These are phyloP conservation scores for Russula griseocarnosa DNA, from an alignment of 768 basidiomycete genomes.

Conservation along the genomic window DNA sequence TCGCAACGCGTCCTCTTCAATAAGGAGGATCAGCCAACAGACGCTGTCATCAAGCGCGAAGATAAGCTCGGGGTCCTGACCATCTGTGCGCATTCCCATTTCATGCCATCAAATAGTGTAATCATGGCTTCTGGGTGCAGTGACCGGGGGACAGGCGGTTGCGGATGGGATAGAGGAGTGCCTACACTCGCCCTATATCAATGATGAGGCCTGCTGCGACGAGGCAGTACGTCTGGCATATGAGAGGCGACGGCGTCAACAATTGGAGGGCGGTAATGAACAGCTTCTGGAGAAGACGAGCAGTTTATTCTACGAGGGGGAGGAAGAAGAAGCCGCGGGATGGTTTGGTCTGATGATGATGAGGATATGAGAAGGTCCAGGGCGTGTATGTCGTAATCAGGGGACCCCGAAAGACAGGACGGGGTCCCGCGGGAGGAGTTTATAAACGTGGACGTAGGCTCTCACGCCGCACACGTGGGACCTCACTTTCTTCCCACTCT, in stretches of 20 bases:
- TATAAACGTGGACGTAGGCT: conserved; percentile 33
- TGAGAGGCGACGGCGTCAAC: conserved; percentile 17
- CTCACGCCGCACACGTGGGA: conserved; percentile 34
- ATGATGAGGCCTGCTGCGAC: conserved; percentile 27
- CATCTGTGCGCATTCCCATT: conserved; percentile 36
- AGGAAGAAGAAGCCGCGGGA: conserved; percentile 23
- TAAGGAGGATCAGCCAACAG: conserved; percentile 37
- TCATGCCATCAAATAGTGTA: conserved; percentile 8
- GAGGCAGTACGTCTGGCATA: conserved; percentile 25
- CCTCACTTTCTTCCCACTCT: conserved; percentile 44
- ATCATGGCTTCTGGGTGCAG: conserved; percentile 23
- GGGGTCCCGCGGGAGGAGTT: conserved; percentile 31
- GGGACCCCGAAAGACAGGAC: conserved; percentile 32
- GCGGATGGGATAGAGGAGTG: conserved; percentile 3
- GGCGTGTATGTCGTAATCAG: conserved; percentile 19
- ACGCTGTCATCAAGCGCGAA: conserved; percentile 40
- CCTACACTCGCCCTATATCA: conserved; percentile 25
- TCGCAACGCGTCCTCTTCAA: conserved; percentile 34
- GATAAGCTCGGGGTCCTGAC: conserved; percentile 51
- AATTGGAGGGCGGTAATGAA: background rate
- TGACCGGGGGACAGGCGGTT: conserved; percentile 17
- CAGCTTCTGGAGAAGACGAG: conserved; percentile 27
- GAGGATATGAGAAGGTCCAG: conserved; percentile 8
- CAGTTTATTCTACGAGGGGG: conserved; percentile 24
- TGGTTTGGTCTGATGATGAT: conserved; percentile 20